These are phyloP conservation scores for Tricholoma hemisulphureum DNA, from an alignment of 768 basidiomycete species.

Conservation along the genomic window DNA sequence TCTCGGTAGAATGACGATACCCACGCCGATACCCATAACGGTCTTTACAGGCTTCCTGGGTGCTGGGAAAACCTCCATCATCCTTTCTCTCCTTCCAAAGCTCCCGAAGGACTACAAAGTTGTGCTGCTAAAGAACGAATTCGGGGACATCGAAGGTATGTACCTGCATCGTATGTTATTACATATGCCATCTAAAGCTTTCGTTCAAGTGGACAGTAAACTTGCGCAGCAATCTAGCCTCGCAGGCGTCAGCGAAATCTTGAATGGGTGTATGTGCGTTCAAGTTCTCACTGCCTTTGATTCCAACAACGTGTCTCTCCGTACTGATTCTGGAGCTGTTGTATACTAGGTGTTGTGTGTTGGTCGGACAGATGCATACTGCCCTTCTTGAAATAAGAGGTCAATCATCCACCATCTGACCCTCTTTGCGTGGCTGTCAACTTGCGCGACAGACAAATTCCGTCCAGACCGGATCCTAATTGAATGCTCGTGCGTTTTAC, in stretches of 20 bases:
- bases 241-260: slow-evolving; percentile 86
- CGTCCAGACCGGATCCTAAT: slow-evolving; percentile 90
- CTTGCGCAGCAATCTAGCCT: slow-evolving; percentile 83
- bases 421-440: neutral
- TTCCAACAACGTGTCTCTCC: neutral
- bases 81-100: slow-evolving; percentile 78
- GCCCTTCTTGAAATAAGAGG: slow-evolving; percentile 87
- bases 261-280: slow-evolving; percentile 94
- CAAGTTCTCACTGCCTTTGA: slow-evolving; percentile 2
- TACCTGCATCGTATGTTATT: neutral
- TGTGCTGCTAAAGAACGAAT: slow-evolving; percentile 94
- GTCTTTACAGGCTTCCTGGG: slow-evolving; percentile 95
- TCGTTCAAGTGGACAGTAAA: slow-evolving; percentile 75
- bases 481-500: slow-evolving; percentile 77
- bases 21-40: slow-evolving; percentile 72
- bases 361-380: slow-evolving; percentile 92
- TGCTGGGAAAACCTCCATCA: slow-evolving; percentile 77
- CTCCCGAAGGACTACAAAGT: slow-evolving; percentile 85
- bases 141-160: slow-evolving; percentile 86
- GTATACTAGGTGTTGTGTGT: slow-evolving; percentile 91
- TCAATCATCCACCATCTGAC: slow-evolving; percentile 21
- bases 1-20: slow-evolving; percentile 4
- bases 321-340: no score
- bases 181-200: neutral
- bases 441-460: slow-evolving; percentile 59